These are phyloP conservation scores for Pseudocercospora crystallina DNA, from an alignment of 2,329 filamentous ascomycete genomes.

Conservation along the genomic window DNA sequence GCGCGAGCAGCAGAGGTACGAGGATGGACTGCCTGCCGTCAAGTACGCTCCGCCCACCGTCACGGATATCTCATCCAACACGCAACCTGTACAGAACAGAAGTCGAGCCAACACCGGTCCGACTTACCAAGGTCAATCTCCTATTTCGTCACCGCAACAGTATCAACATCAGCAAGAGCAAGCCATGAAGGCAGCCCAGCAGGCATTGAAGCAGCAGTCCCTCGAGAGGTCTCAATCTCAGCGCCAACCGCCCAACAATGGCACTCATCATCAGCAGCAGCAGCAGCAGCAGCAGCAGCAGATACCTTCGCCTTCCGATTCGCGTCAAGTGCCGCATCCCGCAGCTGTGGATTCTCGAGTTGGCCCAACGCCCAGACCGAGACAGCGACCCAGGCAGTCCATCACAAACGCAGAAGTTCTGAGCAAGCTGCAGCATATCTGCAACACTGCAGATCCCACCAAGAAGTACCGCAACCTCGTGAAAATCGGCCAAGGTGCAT, in stretches of 20 bases:
- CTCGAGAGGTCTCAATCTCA: conserved; percentile 63
- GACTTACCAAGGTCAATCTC: conserved; percentile 50
- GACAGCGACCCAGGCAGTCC: conserved; percentile 76
- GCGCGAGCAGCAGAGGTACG: conserved; percentile 24
- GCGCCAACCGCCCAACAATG: conserved; percentile 57
- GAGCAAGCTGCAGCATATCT: conserved; percentile 80
- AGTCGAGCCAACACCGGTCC: conserved; percentile 47
- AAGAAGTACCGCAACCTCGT: conserved; percentile 82
- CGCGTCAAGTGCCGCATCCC: conserved; percentile 28
- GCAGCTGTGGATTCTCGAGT: conserved; percentile 48
- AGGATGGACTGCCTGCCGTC: conserved; percentile 43
- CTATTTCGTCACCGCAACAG: conserved; percentile 44
- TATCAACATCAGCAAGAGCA: conserved; percentile 78
- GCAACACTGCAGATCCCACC: conserved; percentile 83
- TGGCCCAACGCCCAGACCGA: conserved; percentile 64
- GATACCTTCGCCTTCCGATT: conserved; percentile 33
- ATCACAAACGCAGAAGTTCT: conserved; percentile 71
- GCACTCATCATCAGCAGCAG: conserved; percentile 47
- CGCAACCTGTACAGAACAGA: conserved; percentile 37
- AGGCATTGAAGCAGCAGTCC: conserved; percentile 66
- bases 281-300: conserved; percentile 45
- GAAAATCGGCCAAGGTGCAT: conserved; percentile 97
- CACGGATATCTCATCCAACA: conserved; percentile 36
- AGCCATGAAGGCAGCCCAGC: conserved; percentile 75
- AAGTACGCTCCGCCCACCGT: conserved; percentile 44